Evolutionary conservation across 768 basidiomycete genomes (phyloP), one percentile per base, ranked within the genome.

Genomic region (Hypholoma sublateritium): DNA sequence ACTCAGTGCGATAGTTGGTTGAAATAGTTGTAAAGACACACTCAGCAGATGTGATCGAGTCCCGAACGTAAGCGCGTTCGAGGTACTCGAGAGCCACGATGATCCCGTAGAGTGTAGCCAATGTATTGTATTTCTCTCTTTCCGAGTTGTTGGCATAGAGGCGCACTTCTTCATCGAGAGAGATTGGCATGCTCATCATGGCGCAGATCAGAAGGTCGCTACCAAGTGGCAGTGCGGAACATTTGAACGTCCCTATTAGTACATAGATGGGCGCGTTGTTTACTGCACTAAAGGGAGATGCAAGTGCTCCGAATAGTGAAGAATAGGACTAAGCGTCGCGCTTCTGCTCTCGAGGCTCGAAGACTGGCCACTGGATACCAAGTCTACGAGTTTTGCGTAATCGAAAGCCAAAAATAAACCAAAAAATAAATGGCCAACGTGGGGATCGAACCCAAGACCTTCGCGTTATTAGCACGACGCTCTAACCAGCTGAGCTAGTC

Each of bases 401-500:
- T 21, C 16, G 35, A 25, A 32, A 46, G 44, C 16, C 3, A 47
- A 16, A 37, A 48, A 41, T 42, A 36, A 48, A 22, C 21, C 19
- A 22, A 1, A 22, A 42, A 32, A 36, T 37, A 3, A 19, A 21
- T 86, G 84, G 85, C 85, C 84, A 84, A 84, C 82, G 81, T 85
- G 84, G 84, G 85, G 85, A 79, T 86, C 84, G 85, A 86, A 86
- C 84, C 85, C 84, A 86, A 82, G 85, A 85, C 85, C 84, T 87
- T 86, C 82, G 84, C 82, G 82, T 70, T 85, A 86, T 87, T 89
- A 89, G 87, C 84, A 88, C 87, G 83, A 89, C 87, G 88, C 88
- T 89, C 89, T 89, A 90, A 90, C 88, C 89, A 89, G 77, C 89
- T 91, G 88, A 91, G 89, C 88, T 89, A 90, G 86, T 83, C 87